phyloP scores from a whole-genome alignment of 345 rosid species.

The Clausena lansium region DNA sequence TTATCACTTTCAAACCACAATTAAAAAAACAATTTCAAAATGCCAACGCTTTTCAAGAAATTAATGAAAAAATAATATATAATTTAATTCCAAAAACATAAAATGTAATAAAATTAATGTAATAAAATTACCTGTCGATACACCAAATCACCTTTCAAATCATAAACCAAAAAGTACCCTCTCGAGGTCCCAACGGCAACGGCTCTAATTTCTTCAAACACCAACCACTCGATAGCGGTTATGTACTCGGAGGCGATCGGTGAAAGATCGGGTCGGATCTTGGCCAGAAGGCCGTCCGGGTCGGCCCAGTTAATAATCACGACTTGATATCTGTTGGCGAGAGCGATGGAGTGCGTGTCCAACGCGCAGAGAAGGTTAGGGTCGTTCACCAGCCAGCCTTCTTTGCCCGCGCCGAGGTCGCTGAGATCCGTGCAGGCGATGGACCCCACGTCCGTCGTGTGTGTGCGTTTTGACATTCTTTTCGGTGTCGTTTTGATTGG shows the following conservation, averaged over 20 bases:
- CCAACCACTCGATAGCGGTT: constrained; percentile 81
- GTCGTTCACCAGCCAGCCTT: constrained; percentile 80
- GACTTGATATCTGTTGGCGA: constrained; percentile 57
- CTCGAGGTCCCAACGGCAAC: constrained; percentile 77
- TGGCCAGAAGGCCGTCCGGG: constrained; percentile 48
- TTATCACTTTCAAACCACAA: not conserved
- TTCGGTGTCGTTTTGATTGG: not conserved
- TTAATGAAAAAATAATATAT: not conserved
- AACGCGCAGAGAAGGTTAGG: constrained; percentile 68
- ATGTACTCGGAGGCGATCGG: constrained; percentile 74
- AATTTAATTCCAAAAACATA: not conserved
- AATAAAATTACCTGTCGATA: constrained; percentile 61
- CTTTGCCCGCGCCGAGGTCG: constrained; percentile 89
- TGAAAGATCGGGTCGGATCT: constrained; percentile 86
- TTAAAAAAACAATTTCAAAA: too few species aligned
- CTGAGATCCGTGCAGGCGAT: constrained; percentile 74
- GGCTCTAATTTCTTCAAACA: constrained; percentile 67
- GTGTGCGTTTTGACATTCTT: constrained; percentile 59
- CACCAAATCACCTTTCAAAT: constrained; percentile 63
- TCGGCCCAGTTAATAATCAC: constrained; percentile 73
- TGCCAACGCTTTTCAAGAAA: too few species aligned
- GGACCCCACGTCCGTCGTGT: constrained; percentile 82
- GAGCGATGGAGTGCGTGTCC: constrained; percentile 65
- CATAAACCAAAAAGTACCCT: constrained; percentile 72
- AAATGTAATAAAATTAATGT: constrained; percentile 2